Evolutionary conservation across 495 filamentous ascomycete species (phyloP).

Genomic region (Talaromyces thailandensis): DNA sequence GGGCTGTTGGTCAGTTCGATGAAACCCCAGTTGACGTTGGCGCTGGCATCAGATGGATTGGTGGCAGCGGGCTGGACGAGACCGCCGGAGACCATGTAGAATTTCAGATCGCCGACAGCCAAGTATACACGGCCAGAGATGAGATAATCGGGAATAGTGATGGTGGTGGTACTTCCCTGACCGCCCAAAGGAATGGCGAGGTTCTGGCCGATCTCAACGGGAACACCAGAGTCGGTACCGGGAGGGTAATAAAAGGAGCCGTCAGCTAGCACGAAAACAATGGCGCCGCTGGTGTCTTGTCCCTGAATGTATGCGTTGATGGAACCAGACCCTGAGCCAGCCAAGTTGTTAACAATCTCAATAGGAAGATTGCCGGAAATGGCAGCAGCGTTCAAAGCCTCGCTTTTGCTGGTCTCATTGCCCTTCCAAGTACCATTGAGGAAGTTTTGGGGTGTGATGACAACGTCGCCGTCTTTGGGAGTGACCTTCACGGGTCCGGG

Average conservation of each 20-base stretch:
- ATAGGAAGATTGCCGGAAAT: slow-evolving; percentile 6
- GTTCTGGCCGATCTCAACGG: slow-evolving; percentile 18
- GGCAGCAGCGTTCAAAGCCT: not conserved
- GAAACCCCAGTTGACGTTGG: slow-evolving; percentile 36
- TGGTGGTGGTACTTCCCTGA: slow-evolving; percentile 21
- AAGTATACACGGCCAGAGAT: slow-evolving; percentile 34
- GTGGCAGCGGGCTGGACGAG: slow-evolving; percentile 34
- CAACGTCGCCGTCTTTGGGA: not conserved
- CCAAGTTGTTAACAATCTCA: slow-evolving; percentile 30
- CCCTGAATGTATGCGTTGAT: slow-evolving; percentile 34
- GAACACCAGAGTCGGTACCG: slow-evolving; percentile 13
- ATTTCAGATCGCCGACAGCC: slow-evolving; percentile 26
- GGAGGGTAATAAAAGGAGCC: slow-evolving; percentile 28
- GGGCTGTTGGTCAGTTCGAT: slow-evolving; percentile 34
- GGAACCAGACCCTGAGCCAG: slow-evolving; percentile 9
- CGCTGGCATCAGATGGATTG: slow-evolving; percentile 32
- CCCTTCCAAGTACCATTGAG: slow-evolving; percentile 5
- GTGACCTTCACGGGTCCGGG: not conserved
- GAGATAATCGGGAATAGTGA: slow-evolving; percentile 30
- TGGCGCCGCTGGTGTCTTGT: slow-evolving; percentile 16
- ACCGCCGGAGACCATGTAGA: slow-evolving; percentile 17
- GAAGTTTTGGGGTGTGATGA: slow-evolving; percentile 2
- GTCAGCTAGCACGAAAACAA: slow-evolving; percentile 25
- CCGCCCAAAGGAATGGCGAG: slow-evolving; percentile 19
- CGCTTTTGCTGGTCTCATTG: not conserved